Evolutionary conservation across 1,284 basidiomycete species (phyloP), one percentile per base, ranked within the genome.

Genomic region (Naganishia cerealis): DNA sequence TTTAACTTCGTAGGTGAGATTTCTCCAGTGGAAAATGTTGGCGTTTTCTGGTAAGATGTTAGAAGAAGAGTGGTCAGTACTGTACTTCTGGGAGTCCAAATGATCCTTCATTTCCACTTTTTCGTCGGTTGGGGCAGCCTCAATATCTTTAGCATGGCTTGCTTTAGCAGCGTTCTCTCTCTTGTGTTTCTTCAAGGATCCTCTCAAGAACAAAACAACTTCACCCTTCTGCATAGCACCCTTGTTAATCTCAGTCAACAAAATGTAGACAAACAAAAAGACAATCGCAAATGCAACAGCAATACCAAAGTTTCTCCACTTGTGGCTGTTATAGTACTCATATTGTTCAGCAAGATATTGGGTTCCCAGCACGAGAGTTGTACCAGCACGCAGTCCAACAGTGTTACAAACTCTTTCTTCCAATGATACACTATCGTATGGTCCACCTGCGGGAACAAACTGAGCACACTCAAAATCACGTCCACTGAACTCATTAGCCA

Each of bases 311-410:
- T 87, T 85, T 36, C 85, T 84, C 68, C 68, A 69, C 7, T 88
- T 75, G 74, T 91, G 81, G 26, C 75, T 77, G 67, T 84, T 84
- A 18, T 79, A 74, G 78, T 90, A 94, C 0, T 80, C 82, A 76
- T 84, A 94, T 0, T 87, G 85, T 1, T 86, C 76, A 15, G 70
- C 71, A 40, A 91, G 77, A 77, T 87, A 90, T 18, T 74, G 74
- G 39, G 83, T 81, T 0, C 84, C 84, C 24, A 78, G 73, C 29
- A 86, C 81, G 56, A 77, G 67, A 29, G 69, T 65, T 1, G 72
- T 65, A 7, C 83, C 80, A 5, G 81, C 73, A 6, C 72, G 71
- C 0, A 82, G 71, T 7, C 84, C 84, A 4, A 77, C 76, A 6
- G 79, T 72, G 13, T 76, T 75, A 74, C 85, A 85, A 9, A 82